Evolutionary conservation across 768 basidiomycete species (phyloP), one percentile per base, ranked within the genome.

Genomic region (Trametes meyenii): DNA sequence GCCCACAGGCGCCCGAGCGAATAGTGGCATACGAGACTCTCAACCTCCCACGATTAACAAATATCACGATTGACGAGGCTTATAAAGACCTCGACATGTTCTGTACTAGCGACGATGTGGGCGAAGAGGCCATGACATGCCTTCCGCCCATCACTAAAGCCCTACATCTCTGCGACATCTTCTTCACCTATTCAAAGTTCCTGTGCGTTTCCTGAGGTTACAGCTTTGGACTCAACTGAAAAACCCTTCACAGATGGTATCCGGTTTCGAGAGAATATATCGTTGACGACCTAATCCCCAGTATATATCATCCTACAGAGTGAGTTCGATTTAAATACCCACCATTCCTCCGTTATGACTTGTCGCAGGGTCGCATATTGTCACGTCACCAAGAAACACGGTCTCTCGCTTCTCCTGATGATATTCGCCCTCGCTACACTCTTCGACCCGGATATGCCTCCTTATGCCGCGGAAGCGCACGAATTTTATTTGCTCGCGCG

Each of bases 351-450:
- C 39, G 1, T 40, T 11, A 36, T 35, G 26, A 58, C 1, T 24
- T 8, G 7, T 14, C 13, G 12, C 17, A 62, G 62, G 12, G 35
- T 6, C 4, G 36, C 79, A 29, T 66, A 60, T 21, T 68, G 67
- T 33, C 67, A 68, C 8, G 66, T 79, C 50, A 69, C 76, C 14
- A 74, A 71, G 24, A 75, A 81, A 19, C 85, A 89, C 58, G 73
- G 81, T 0, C 74, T 90, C 11, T 78, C 88, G 0, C 77, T 91
- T 29, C 77, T 92, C 16, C 88, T 86, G 68, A 80, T 81, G 49
- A 71, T 90, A 7, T 85, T 93, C 63, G 83, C 88, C 5, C 77
- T 92, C 21, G 89, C 82, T 0, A 74, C 80, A 0, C 76, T 89
- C 17, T 85, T 89, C 65, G 86, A 89, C 67, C 76, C 79, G 5